These are phyloP conservation scores for Brassica balearica DNA, from an alignment of 441 rosid species.

Conservation along the genomic window DNA sequence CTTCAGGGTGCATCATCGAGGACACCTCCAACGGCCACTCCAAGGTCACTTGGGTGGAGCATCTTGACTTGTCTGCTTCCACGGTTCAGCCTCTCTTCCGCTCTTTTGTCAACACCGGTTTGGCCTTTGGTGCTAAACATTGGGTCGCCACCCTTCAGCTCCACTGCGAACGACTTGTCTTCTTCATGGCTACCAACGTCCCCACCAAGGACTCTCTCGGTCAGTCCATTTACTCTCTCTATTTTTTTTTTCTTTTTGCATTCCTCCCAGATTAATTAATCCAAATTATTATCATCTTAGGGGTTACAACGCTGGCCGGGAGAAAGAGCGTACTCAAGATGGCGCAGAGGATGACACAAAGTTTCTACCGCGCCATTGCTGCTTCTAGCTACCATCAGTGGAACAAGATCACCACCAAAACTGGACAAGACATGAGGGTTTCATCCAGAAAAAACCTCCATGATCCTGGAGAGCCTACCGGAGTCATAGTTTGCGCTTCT, in stretches of 20 bases:
- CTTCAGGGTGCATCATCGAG: conserved; percentile 94
- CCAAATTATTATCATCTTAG: conserved; percentile 40
- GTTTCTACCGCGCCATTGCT: conserved; percentile 82
- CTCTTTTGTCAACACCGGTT: conserved; percentile 74
- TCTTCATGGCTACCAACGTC: conserved; percentile 98
- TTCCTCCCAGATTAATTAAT: background rate
- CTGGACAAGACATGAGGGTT: conserved; percentile 90
- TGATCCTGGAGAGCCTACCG: conserved; percentile 91
- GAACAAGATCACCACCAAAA: conserved; percentile 83
- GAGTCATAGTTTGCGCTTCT: conserved; percentile 89
- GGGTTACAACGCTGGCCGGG: conserved; percentile 92
- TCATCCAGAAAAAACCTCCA: conserved; percentile 94
- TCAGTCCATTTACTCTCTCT: conserved; percentile 31
- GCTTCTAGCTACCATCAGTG: conserved; percentile 94
- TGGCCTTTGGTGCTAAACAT: conserved; percentile 93
- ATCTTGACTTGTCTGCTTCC: conserved; percentile 68
- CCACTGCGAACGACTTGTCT: conserved; percentile 91
- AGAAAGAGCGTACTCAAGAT: conserved; percentile 92
- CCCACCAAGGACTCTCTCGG: conserved; percentile 97
- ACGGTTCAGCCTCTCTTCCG: conserved; percentile 78
- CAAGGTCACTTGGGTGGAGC: conserved; percentile 98
- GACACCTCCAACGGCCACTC: conserved; percentile 94
- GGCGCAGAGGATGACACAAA: conserved; percentile 90
- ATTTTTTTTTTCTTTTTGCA: background rate
- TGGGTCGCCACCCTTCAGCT: conserved; percentile 90